These are phyloP conservation scores for Pleurotus sapidus DNA, from an alignment of 768 basidiomycete species.

Conservation along the genomic window DNA sequence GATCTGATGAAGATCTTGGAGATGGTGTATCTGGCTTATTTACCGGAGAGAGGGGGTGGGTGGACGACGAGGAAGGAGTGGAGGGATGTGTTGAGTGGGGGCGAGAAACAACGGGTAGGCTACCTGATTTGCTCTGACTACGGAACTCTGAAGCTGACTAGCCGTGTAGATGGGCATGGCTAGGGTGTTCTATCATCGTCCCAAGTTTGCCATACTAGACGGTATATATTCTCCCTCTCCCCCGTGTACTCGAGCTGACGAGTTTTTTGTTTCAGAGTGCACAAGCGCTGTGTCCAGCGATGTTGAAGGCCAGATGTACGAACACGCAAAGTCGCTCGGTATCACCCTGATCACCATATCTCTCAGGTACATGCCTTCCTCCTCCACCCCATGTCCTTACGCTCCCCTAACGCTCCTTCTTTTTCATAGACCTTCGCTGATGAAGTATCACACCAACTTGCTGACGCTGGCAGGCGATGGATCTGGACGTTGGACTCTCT, in stretches of 20 bases:
- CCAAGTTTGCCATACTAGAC: slow-evolving; percentile 82
- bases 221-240: slow-evolving; percentile 37
- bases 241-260: not conserved
- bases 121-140: not conserved
- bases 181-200: slow-evolving; percentile 86
- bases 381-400: not conserved
- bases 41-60: slow-evolving; percentile 86
- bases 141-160: slow-evolving; percentile 8
- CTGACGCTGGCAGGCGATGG: slow-evolving; percentile 76
- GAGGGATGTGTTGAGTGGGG: slow-evolving; percentile 93
- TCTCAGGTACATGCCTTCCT: slow-evolving; percentile 50
- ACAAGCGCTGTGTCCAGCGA: slow-evolving; percentile 95
- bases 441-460: slow-evolving; percentile 87
- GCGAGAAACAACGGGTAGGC: slow-evolving; percentile 89
- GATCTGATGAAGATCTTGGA: slow-evolving; percentile 78
- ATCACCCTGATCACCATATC: slow-evolving; percentile 95
- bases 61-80: slow-evolving; percentile 91
- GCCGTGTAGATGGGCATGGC: slow-evolving; percentile 78
- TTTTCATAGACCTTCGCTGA: slow-evolving; percentile 65
- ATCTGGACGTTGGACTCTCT: slow-evolving; percentile 68
- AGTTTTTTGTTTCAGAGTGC: slow-evolving; percentile 61
- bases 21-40: slow-evolving; percentile 79
- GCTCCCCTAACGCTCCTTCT: not conserved
- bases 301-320: slow-evolving; percentile 95
- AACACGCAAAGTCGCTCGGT: slow-evolving; percentile 82